Evolutionary conservation across 805 yeast genomes (phyloP), one percentile per base, ranked within the genome.

Genomic region (Komagataella populi): DNA sequence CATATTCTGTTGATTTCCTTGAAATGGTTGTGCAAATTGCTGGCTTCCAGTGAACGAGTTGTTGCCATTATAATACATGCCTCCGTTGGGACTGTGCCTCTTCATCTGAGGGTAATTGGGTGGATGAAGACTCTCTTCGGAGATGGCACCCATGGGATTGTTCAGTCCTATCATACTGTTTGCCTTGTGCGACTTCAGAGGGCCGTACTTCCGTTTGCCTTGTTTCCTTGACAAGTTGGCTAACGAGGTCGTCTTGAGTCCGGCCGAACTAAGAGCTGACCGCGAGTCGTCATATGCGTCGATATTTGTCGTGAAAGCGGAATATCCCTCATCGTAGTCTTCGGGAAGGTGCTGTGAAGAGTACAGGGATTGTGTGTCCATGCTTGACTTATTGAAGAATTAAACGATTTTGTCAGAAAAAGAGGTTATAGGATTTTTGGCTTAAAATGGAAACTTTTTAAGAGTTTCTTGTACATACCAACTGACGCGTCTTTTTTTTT

Each of bases 221-320:
- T 30, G 39, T 30, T 30, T 30, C 14, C 39, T 30, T 30, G 39
- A 44, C 47, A 23, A 50, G 47, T 23, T 49, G 50, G n/a, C 44
- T 54, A 54, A 3, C 47, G 45, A 10, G 49, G 54, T 12, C 51
- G 48, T 24, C 39, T 48, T 18, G 49, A 51, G 14, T 47, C 49
- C 23, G 18, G 48, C 16, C 18, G 47, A 8, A 52, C 55, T 46
- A 36, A 54, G n/a, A 49, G 52, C 6, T 44, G 51, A 30, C 24
- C 45, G 51, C 20, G 46, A 47, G 3, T 46, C 23, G 24, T 22
- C 16, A 44, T 39, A 45, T 44, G 23, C 49, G 12, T 44, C 12
- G 23, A 49, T 23, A 45, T 47, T 16, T 49, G 49, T 20, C 43
- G 49, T 16, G 24, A 36, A 36, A 45, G 39, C 7, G 46, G 36